These are phyloP conservation scores for Oxalis stricta DNA, from an alignment of 441 rosid genomes.

Conservation along the genomic window DNA sequence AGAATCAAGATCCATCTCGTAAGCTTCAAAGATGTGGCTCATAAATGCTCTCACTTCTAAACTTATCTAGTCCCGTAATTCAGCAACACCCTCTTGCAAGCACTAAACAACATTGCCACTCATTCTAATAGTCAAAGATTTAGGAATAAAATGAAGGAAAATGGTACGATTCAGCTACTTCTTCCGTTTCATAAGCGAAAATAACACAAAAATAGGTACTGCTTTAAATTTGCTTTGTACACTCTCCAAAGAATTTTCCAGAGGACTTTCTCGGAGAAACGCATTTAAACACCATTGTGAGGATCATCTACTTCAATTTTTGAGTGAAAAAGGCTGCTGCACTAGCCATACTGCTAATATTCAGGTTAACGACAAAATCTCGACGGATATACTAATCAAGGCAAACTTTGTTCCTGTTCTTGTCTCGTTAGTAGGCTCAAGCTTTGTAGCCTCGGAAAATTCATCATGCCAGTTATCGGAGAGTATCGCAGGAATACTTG, in stretches of 20 bases:
- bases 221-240: conserved; percentile 43
- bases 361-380: conserved; percentile 31
- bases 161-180: conserved; percentile 48
- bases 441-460: conserved; percentile 7
- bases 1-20: conserved; percentile 44
- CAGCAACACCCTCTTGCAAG: conserved; percentile 49
- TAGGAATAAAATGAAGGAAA: conserved; percentile 51
- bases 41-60: conserved; percentile 65
- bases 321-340: conserved; percentile 42
- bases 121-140: conserved; percentile 39
- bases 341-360: conserved; percentile 41
- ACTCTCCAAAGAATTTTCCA: conserved; percentile 31
- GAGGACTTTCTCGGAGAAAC: conserved; percentile 40
- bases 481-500: conserved; percentile 30
- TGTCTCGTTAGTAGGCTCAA: conserved; percentile 20
- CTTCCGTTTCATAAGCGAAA: conserved; percentile 42
- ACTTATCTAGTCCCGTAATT: conserved; percentile 40
- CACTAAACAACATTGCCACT: conserved; percentile 42
- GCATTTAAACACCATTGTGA: conserved; percentile 21
- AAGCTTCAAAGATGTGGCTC: conserved; percentile 44
- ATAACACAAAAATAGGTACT: conserved; percentile 26
- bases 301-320: conserved; percentile 22
- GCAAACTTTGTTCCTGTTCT: conserved; percentile 30
- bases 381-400: conserved; percentile 28
- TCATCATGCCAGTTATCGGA: conserved; percentile 19